Conservation (phyloP, 129 eudicot genomes). For the Helianthus tuberosus region DNA sequence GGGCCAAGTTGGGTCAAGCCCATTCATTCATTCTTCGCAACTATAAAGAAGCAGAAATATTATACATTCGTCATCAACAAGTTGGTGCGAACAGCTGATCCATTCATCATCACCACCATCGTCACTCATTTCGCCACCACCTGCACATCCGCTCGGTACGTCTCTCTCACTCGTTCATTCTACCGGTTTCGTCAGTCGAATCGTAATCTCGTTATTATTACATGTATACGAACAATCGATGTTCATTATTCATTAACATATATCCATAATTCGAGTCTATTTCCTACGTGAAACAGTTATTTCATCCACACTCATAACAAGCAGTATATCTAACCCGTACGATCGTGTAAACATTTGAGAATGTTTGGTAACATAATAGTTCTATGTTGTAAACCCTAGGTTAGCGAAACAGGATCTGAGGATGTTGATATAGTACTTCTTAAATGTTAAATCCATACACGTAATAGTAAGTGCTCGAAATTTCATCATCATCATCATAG, state of each 20-base stretch:
- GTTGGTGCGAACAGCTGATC: conserved; percentile 19
- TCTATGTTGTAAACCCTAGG: conserved; percentile 26
- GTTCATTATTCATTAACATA: neutral
- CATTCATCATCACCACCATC: conserved; percentile 28
- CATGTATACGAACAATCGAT: neutral
- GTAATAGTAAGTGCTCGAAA: neutral
- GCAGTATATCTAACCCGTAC: neutral
- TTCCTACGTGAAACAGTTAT: neutral
- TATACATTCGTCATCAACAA: neutral
- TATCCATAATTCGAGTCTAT: neutral
- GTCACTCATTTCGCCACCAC: conserved; percentile 22
- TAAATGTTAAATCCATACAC: neutral
- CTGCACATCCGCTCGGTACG: conserved; percentile 23
- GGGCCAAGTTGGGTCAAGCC: conserved; percentile 10
- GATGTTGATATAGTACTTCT: neutral
- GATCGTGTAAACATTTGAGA: neutral
- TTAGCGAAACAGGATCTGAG: neutral
- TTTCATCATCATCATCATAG: neutral
- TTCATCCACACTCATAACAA: neutral
- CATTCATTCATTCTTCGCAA: neutral
- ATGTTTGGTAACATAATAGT: neutral
- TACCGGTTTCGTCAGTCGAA: neutral
- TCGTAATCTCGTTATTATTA: neutral
- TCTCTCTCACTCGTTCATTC: neutral
- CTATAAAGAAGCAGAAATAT: neutral